Base-by-base conservation (phyloP, 345 rosid species). In the Nephelium lappaceum region DNA sequence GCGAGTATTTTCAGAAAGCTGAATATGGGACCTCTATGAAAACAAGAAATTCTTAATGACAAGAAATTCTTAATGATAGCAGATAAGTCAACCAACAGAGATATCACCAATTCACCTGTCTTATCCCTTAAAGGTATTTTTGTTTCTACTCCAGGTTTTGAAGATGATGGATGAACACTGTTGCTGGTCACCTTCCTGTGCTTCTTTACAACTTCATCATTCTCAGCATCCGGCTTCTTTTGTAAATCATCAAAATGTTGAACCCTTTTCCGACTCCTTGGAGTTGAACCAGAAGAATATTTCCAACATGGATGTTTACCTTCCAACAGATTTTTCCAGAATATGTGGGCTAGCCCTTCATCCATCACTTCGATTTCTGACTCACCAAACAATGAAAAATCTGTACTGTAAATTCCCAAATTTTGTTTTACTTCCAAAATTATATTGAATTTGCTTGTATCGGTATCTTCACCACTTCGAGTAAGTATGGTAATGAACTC, bases 271-370 rank as follows among this genome's bases (percentile, higher is more conserved):
- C 95, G 88, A 67, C 75, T 89, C 82, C 97, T 88, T 49, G 85
- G 97, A 41, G 89, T 80, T 75, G 86, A 85, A 83, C 64, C 81
- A 72, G 91, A 84, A 61, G 61, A 36, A 83, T 88, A 91, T 81
- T 82, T 96, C 98, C 99, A 96, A 70, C 53, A 55, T 39, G 97
- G 98, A 69, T 67, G 67, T 85, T 83, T 91, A 57, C 88, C 92
- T n/a, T 81, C 84, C 49, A 93, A 80, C 77, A 93, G 85, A 71
- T 86, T 91, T 81, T 86, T 79, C 99, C 99, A 94, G 81, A 93
- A 93, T 36, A 85, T 47, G 67, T 89, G 88, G 6, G 98, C 91
- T 42, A 73, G 79, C 55, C 84, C 89, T 84, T 87, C 92, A 83
- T 87, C 86, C 31, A 77, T 78, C 64, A 80, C 69, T 79, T 86